Conservation (phyloP, 345 rosid genomes). For the Physaria fendleri region DNA sequence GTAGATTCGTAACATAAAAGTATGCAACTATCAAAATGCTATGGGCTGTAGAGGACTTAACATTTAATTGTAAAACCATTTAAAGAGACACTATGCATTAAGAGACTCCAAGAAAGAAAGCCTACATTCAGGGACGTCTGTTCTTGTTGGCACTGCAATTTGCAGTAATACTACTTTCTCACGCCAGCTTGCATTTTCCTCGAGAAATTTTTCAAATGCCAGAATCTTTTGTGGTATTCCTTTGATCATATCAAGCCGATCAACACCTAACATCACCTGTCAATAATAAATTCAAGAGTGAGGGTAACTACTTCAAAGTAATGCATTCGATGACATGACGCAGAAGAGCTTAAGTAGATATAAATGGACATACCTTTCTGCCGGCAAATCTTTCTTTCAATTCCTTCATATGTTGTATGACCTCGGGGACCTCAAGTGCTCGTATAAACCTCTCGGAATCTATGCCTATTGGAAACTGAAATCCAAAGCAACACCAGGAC, state of each 20-base stretch:
- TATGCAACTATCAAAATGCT: too few species aligned
- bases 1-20: too few species aligned
- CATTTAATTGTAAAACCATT: too few species aligned
- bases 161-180: conserved; percentile 95
- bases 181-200: conserved; percentile 93
- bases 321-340: not conserved
- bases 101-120: conserved; percentile 7
- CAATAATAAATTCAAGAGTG: not conserved
- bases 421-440: conserved; percentile 61
- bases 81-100: not conserved
- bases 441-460: conserved; percentile 81
- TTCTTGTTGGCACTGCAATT: conserved; percentile 99
- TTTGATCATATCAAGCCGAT: conserved; percentile 99
- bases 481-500: conserved; percentile 12
- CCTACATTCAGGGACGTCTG: conserved; percentile 99
- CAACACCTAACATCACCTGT: conserved; percentile 99
- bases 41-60: too few species aligned
- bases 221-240: conserved; percentile 99
- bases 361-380: too few species aligned
- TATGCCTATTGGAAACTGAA: conserved; percentile 97
- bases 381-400: conserved; percentile 90
- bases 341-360: not conserved
- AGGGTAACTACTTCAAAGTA: not conserved
- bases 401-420: conserved; percentile 73
- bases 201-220: conserved; percentile 98